Base-by-base conservation (phyloP, 768 basidiomycete species). In the Auriscalpium orientale region DNA sequence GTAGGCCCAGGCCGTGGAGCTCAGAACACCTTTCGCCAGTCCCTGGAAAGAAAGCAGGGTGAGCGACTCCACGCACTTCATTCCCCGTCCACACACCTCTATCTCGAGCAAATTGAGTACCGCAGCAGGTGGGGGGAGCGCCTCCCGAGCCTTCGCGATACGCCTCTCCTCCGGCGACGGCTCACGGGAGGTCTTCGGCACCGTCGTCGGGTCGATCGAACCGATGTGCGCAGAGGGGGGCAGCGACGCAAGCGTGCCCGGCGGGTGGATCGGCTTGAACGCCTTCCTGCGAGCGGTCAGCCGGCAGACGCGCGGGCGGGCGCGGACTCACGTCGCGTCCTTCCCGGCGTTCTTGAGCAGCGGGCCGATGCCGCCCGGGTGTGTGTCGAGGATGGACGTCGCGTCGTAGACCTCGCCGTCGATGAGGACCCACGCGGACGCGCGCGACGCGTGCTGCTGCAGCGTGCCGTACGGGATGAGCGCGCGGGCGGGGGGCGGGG, bases 341-440 rank as follows among this genome's bases (percentile, higher is more conserved):
- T 85, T 88, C 22, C 94, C 94, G 2, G 89, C 91, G 62, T 93
- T 91, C 67, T 90, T 90, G 53, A 95, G 67, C 49, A 95, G 87
- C 62, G 94, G 90, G 66, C 81, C 86, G 65, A 83, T 84, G 8
- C 92, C 93, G 36, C 92, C 90, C 79, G 62, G 49, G 37, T 51
- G 53, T 54, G 63, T 65, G 53, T 52, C 51, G 20, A 62, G 13
- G 13, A 62, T 46, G 21, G 49, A 50, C 38, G 61, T 62, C 52
- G 55, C 49, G 46, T 62, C 54, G 45, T 51, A 55, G 37, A 65
- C 46, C 37, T 49, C 56, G 48, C 51, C 61, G n/a, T 51, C 50
- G 46, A 65, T 60, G 15, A 52, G 35, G 10, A 51, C 47, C 40
- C 34, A 49, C 34, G 33, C 47, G 5, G 48, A 43, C 9, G 46